A percentile compares a stretch with the other conserved stretches of the same genome.
Conservation (phyloP, 345 rosid genomes). For the Eutrema yunnanense region DNA sequence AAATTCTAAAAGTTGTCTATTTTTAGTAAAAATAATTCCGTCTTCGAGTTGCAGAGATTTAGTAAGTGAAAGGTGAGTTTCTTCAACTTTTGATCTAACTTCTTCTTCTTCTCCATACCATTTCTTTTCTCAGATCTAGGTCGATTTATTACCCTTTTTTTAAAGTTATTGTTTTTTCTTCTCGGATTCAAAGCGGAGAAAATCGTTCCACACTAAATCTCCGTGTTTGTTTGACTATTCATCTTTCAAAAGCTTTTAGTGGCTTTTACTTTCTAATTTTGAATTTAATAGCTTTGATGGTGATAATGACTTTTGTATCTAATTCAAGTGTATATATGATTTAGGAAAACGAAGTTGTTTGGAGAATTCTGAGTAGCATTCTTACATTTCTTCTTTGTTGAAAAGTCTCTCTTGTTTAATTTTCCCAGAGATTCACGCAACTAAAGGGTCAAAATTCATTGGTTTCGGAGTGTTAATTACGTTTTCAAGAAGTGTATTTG, state of each 20-base stretch:
- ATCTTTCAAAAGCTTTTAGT: neutral
- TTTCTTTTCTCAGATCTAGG: conserved; percentile 23
- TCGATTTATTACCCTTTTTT: neutral
- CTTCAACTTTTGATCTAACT: conserved; percentile 19
- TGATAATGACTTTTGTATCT: conserved; percentile 16
- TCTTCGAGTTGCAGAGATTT: conserved; percentile 25
- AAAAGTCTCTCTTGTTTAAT: conserved; percentile 25
- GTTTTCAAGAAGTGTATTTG: neutral
- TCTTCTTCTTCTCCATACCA: neutral
- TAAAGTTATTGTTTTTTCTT: neutral
- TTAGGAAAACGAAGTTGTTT: neutral
- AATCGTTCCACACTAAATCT: neutral
- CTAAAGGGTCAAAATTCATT: neutral
- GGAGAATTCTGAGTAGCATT: conserved; percentile 2
- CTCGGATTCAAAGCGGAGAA: neutral
- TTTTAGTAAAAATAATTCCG: conserved; percentile 26
- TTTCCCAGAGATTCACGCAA: neutral
- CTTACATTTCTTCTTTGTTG: conserved; percentile 21
- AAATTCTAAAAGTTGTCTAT: conserved; percentile 12
- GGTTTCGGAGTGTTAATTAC: neutral
- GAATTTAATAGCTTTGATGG: neutral
- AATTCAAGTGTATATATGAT: neutral
- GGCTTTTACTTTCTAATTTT: conserved; percentile 1
- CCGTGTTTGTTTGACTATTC: conserved; percentile 1
- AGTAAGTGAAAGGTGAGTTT: conserved; percentile 25